Evolutionary conservation across 1,139 yeast species (phyloP).

Genomic region (Suhomyces choctaworum): DNA sequence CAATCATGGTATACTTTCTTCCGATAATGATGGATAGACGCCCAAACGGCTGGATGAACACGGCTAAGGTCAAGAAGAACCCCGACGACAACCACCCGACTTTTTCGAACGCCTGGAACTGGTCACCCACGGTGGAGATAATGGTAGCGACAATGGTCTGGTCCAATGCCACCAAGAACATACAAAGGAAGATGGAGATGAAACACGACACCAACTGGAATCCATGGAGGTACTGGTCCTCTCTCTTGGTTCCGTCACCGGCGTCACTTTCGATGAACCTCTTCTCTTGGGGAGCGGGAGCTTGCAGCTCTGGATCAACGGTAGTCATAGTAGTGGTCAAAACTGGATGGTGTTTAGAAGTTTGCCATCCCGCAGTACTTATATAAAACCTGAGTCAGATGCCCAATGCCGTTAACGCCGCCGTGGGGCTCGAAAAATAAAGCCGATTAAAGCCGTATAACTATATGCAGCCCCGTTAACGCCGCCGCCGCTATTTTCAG

Average conservation of each 20-base stretch:
- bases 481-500: too few species aligned
- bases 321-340: neutral
- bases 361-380: too few species aligned
- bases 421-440: too few species aligned
- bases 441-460: too few species aligned
- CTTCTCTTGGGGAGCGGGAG: slow-evolving; percentile 1
- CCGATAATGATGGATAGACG: slow-evolving; percentile 51
- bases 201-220: slow-evolving; percentile 28
- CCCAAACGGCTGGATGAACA: slow-evolving; percentile 41
- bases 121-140: slow-evolving; percentile 38
- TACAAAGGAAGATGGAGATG: slow-evolving; percentile 28
- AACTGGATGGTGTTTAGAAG: neutral
- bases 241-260: slow-evolving; percentile 39
- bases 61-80: slow-evolving; percentile 33
- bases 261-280: slow-evolving; percentile 29
- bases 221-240: slow-evolving; percentile 37
- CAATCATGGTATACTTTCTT: slow-evolving; percentile 24
- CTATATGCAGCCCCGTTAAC: too few species aligned
- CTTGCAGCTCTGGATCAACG: slow-evolving; percentile 2
- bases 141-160: slow-evolving; percentile 43
- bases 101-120: slow-evolving; percentile 30
- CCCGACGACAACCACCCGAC: slow-evolving; percentile 34
- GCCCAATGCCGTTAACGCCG: too few species aligned
- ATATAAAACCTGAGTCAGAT: too few species aligned
- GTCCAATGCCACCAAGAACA: slow-evolving; percentile 42